These are phyloP conservation scores for Psidium friedrichsthalianum DNA, from an alignment of 345 rosid genomes.

Conservation along the genomic window DNA sequence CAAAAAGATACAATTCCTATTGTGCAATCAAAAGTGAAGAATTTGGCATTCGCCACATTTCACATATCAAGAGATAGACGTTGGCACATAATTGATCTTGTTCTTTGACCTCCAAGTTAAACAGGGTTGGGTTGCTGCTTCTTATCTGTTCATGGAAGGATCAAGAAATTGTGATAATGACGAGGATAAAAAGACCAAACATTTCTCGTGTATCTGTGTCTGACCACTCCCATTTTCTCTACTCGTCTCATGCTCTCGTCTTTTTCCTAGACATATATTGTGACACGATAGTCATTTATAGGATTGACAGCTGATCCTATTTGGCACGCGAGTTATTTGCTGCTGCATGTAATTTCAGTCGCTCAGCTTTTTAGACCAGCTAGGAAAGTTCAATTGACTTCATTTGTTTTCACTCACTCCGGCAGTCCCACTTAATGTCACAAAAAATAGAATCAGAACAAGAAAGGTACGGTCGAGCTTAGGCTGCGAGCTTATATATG, in stretches of 20 bases:
- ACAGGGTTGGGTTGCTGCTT: neutral
- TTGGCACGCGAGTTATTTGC: neutral
- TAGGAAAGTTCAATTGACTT: neutral
- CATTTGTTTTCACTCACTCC: neutral
- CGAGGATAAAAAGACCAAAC: neutral
- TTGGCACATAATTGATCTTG: too few relatives aligned
- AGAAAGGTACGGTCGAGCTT: neutral
- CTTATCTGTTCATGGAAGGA: neutral
- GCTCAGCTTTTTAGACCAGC: neutral
- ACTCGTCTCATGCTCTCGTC: neutral
- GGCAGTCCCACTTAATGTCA: neutral
- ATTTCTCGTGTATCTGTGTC: neutral
- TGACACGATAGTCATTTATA: neutral
- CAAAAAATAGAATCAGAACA: neutral
- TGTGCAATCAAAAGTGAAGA: too few relatives aligned
- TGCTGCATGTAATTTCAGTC: neutral
- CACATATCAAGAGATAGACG: neutral
- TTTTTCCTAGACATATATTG: neutral
- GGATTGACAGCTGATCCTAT: neutral
- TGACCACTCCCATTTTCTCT: neutral
- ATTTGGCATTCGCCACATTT: too few relatives aligned
- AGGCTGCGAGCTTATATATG: neutral
- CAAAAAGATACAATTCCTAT: too few relatives aligned
- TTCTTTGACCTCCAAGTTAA: neutral
- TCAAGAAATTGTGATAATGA: neutral